phyloP scores from a whole-genome alignment of 2,329 filamentous ascomycete species.

The Leptographium radiaticola region DNA sequence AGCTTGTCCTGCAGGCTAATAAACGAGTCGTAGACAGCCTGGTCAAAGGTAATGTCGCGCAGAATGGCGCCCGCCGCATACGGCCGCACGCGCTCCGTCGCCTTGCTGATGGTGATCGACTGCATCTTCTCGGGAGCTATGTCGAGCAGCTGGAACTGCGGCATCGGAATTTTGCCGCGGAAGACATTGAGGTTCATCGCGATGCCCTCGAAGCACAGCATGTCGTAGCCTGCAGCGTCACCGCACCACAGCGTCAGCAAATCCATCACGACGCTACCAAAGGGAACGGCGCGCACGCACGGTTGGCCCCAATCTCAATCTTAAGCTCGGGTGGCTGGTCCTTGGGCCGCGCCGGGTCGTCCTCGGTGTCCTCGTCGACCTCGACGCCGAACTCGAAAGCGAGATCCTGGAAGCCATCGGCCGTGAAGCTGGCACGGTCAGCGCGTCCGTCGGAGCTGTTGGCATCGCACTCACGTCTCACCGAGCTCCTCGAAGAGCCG shows the following conservation, averaged over 20 bases:
- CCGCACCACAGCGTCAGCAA: too few relatives aligned
- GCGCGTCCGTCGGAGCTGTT: neutral
- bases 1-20: conserved; percentile 96
- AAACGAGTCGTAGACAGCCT: conserved; percentile 91
- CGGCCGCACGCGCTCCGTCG: conserved; percentile 67
- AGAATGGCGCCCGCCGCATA: conserved; percentile 84
- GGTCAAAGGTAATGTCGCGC: conserved; percentile 80
- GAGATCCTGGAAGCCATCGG: conserved; percentile 88
- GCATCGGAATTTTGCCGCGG: conserved; percentile 59
- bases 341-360: conserved; percentile 55
- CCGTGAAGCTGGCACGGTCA: conserved; percentile 53
- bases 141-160: conserved; percentile 65
- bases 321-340: conserved; percentile 88
- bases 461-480: conserved; percentile 48
- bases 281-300: neutral
- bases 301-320: conserved; percentile 93
- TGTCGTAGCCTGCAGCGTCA: conserved; percentile 42
- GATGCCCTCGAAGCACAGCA: conserved; percentile 96
- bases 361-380: conserved; percentile 86
- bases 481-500: conserved; percentile 88
- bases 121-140: conserved; percentile 63
- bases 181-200: conserved; percentile 94
- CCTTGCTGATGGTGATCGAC: conserved; percentile 65
- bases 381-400: conserved; percentile 99
- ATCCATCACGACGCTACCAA: too few relatives aligned